Percentiles rank a stretch among this genome's conserved stretches.
These are phyloP conservation scores for Cladorrhinum sp. DNA, from an alignment of 2,329 filamentous ascomycete genomes.

Conservation along the genomic window DNA sequence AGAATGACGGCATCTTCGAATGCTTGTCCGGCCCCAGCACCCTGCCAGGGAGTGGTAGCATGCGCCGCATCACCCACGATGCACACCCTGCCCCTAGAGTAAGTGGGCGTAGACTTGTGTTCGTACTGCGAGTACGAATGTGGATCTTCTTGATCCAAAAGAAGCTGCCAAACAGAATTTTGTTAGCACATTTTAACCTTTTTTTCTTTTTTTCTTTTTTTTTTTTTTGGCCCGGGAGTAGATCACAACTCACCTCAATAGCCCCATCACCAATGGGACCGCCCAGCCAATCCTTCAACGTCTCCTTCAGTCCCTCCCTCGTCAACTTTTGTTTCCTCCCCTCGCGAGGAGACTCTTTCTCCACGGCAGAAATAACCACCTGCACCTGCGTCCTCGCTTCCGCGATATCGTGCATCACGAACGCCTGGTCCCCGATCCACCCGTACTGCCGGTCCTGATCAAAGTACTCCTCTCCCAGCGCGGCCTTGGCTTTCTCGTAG, in stretches of 20 bases:
- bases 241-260: background rate
- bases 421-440: constrained; percentile 21
- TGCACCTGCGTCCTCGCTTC: constrained; percentile 22
- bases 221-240: too few species aligned
- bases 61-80: constrained; percentile 25
- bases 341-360: constrained; percentile 14
- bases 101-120: constrained; percentile 15
- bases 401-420: constrained; percentile 22
- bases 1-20: constrained; percentile 26
- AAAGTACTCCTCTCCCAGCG: constrained; percentile 16
- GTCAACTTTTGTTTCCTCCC: constrained; percentile 17
- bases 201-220: too few species aligned
- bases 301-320: background rate
- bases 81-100: constrained; percentile 17
- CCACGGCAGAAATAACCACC: constrained; percentile 19
- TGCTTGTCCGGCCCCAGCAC: constrained; percentile 24
- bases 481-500: constrained; percentile 16
- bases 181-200: background rate
- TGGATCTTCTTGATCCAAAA: background rate
- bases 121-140: constrained; percentile 1
- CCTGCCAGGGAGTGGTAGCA: constrained; percentile 26
- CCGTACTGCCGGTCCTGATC: constrained; percentile 21
- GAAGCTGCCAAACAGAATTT: background rate
- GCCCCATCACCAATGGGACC: background rate
- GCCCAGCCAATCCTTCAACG: background rate